These are phyloP conservation scores for Mortierella sp. DNA, from an alignment of 371 early-diverging fungal genomes.

Conservation along the genomic window DNA sequence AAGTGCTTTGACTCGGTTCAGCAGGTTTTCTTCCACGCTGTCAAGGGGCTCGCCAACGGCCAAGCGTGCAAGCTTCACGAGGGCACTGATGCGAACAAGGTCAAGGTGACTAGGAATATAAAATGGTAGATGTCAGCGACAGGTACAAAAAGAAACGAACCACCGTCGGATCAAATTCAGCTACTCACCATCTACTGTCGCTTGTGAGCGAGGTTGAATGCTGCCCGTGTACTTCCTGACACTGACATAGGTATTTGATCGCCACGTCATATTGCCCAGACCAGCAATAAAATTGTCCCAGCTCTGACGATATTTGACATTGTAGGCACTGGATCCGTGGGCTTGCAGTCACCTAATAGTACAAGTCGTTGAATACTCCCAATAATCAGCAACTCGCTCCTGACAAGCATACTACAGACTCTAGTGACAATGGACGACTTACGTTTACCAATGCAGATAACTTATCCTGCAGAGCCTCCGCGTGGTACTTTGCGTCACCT, in stretches of 20 bases:
- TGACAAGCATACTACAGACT: too few relatives aligned
- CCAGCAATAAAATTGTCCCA: conserved; percentile 52
- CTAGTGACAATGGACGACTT: not conserved
- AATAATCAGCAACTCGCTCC: too few relatives aligned
- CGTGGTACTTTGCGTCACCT: conserved; percentile 32
- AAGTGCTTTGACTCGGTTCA: conserved; percentile 15
- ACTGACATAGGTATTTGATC: conserved; percentile 11
- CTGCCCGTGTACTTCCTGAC: conserved; percentile 14
- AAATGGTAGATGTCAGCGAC: not conserved
- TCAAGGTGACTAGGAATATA: conserved; percentile 11
- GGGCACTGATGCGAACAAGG: conserved; percentile 15
- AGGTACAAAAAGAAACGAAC: too few relatives aligned
- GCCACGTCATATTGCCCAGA: conserved; percentile 23
- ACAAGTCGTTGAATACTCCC: not conserved
- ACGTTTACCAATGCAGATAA: conserved; percentile 15
- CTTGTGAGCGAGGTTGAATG: not conserved
- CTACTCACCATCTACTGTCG: conserved; percentile 5
- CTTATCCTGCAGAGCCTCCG: conserved; percentile 24
- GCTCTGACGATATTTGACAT: conserved; percentile 35
- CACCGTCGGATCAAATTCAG: not conserved
- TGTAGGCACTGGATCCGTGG: conserved; percentile 4
- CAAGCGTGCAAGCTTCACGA: conserved; percentile 23
- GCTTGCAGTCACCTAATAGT: not conserved
- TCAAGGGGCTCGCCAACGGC: conserved; percentile 14
- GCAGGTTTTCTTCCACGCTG: conserved; percentile 12